These are phyloP conservation scores for Cercospora janseana DNA, from an alignment of 2,329 filamentous ascomycete genomes.

Conservation along the genomic window DNA sequence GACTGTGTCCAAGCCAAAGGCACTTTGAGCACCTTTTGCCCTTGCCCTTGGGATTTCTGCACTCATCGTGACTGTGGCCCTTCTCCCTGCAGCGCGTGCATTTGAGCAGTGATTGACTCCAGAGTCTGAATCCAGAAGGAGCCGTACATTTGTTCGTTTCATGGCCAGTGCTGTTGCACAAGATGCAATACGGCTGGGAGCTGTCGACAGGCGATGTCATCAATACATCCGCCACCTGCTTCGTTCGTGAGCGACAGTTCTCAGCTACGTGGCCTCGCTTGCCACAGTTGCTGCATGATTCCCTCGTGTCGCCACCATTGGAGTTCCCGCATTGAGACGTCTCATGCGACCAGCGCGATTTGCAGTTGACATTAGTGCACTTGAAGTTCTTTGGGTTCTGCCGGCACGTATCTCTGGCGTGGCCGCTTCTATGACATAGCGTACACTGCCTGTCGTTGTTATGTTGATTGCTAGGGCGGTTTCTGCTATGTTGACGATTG, in stretches of 20 bases:
- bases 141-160: conserved; percentile 7
- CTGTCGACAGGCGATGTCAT: not conserved
- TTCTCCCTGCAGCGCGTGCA: conserved; percentile 13
- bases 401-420: not conserved
- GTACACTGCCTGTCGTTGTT: not conserved
- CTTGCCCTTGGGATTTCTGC: conserved; percentile 10
- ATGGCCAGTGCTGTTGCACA: conserved; percentile 13
- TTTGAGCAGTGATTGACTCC: conserved; percentile 2
- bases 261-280: not conserved
- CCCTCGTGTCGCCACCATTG: not conserved
- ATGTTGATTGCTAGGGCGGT: not conserved
- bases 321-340: not conserved
- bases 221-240: not conserved
- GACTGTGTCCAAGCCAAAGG: conserved; percentile 4
- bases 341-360: not conserved
- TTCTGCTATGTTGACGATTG: too few species aligned
- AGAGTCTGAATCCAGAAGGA: not conserved
- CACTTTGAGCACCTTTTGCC: conserved; percentile 11
- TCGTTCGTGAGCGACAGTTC: not conserved
- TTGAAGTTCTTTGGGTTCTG: not conserved
- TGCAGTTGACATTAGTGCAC: conserved; percentile 6
- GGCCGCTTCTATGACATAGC: not conserved
- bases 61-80: conserved; percentile 18
- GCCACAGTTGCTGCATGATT: not conserved
- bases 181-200: conserved; percentile 12